phyloP scores from a whole-genome alignment of 306 rosid genomes.

The Vigna radiata region DNA sequence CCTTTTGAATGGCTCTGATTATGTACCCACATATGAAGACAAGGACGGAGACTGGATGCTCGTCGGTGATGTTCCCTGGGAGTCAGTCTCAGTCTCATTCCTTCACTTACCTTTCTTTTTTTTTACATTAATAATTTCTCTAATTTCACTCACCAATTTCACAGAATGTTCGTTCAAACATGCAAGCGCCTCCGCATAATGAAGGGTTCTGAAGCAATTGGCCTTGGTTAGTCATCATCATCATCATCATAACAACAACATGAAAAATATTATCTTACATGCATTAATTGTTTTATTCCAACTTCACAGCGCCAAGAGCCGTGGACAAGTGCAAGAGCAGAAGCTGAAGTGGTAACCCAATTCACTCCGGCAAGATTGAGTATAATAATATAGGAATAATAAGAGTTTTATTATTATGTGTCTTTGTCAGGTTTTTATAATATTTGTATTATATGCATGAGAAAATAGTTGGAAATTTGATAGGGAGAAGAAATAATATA shows the following conservation, averaged over 20 bases:
- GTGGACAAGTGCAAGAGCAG: slow-evolving; percentile 87
- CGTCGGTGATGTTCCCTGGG: slow-evolving; percentile 95
- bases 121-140: no score
- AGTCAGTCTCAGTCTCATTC: slow-evolving; percentile 66
- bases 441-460: slow-evolving; percentile 52
- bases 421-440: slow-evolving; percentile 38
- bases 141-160: neutral
- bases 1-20: slow-evolving; percentile 77
- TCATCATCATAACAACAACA: no score
- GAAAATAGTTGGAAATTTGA: slow-evolving; percentile 59
- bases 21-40: slow-evolving; percentile 80
- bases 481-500: slow-evolving; percentile 62
- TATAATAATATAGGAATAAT: slow-evolving; percentile 53
- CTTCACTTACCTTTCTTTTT: neutral
- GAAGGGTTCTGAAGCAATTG: slow-evolving; percentile 92
- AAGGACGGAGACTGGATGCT: slow-evolving; percentile 98
- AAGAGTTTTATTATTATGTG: slow-evolving; percentile 43
- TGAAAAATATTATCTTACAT: no score
- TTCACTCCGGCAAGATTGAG: slow-evolving; percentile 54
- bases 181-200: slow-evolving; percentile 84
- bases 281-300: neutral
- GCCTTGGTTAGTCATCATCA: slow-evolving; percentile 59
- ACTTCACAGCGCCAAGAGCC: slow-evolving; percentile 79
- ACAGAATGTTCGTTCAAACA: slow-evolving; percentile 76
- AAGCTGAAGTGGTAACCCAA: slow-evolving; percentile 53